Conservation (phyloP, 2,329 filamentous ascomycete genomes). For the Trichophyton mentagrophytes region DNA sequence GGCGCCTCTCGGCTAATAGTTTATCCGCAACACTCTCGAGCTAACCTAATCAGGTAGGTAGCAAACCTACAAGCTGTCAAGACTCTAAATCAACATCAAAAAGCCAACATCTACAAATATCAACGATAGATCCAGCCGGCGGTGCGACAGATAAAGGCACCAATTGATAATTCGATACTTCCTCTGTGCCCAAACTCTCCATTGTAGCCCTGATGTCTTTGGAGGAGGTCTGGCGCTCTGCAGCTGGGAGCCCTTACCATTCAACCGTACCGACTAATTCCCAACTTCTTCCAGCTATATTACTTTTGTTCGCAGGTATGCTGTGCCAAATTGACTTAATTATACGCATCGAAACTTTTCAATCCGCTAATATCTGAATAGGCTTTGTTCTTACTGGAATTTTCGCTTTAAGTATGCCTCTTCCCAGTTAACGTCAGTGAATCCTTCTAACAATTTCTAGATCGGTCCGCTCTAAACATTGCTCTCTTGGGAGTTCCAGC, state of each 20-base stretch:
- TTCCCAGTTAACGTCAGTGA: not conserved
- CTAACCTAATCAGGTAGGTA: not conserved
- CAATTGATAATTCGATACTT: not conserved
- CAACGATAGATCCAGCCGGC: not conserved
- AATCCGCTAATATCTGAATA: constrained; percentile 18
- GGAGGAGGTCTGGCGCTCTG: constrained; percentile 85
- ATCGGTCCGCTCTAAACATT: constrained; percentile 67
- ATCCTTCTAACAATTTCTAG: constrained; percentile 35
- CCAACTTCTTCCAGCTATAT: constrained; percentile 72
- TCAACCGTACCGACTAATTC: constrained; percentile 66
- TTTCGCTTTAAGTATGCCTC: constrained; percentile 68
- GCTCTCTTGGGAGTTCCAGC: constrained; percentile 71
- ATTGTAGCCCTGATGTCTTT: constrained; percentile 46
- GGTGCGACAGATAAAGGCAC: not conserved
- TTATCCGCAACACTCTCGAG: not conserved
- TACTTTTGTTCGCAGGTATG: constrained; percentile 55
- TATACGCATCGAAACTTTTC: not conserved
- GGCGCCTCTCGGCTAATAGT: not conserved
- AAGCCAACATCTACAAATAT: not conserved
- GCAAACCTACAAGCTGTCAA: not conserved
- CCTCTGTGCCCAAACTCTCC: not conserved
- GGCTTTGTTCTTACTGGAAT: constrained; percentile 58
- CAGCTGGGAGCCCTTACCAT: constrained; percentile 71
- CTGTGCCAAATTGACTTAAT: not conserved
- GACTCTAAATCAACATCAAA: not conserved